A percentile compares a stretch with the other conserved stretches of the same genome.
Conservation (phyloP, 768 basidiomycete genomes). For the Panaeolus papilionaceus region DNA sequence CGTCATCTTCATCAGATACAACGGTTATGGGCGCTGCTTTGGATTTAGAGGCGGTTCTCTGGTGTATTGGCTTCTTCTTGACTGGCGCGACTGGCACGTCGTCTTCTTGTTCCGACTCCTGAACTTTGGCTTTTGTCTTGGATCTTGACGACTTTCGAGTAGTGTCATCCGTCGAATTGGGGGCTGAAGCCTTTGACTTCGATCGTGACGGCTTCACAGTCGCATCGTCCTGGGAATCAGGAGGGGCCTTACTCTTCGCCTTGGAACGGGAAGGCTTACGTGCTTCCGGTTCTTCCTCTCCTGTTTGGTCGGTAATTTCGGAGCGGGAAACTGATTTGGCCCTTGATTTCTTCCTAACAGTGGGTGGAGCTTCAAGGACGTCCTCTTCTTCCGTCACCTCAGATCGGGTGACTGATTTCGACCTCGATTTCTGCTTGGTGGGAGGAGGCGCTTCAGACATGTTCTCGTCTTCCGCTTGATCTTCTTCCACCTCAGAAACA, state of each 20-base stretch:
- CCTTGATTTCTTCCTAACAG: slow-evolving; percentile 24
- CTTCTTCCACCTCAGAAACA: slow-evolving; percentile 34
- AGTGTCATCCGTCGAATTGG: slow-evolving; percentile 15
- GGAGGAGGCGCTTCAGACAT: slow-evolving; percentile 18
- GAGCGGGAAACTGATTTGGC: slow-evolving; percentile 23
- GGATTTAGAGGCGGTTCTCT: slow-evolving; percentile 20
- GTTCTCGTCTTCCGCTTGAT: slow-evolving; percentile 25
- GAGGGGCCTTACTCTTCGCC: slow-evolving; percentile 28
- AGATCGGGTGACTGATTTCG: slow-evolving; percentile 29
- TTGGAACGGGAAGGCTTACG: slow-evolving; percentile 33
- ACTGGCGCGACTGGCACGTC: slow-evolving; percentile 16
- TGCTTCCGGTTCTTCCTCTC: slow-evolving; percentile 30
- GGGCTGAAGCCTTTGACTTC: slow-evolving; percentile 25
- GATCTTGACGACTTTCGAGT: slow-evolving; percentile 30
- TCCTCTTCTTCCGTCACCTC: slow-evolving; percentile 22
- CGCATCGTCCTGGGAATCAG: slow-evolving; percentile 30
- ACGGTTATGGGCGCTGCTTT: slow-evolving; percentile 16
- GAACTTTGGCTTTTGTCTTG: slow-evolving; percentile 26
- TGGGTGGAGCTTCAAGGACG: slow-evolving; percentile 13
- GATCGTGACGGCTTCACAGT: slow-evolving; percentile 26
- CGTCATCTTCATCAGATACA: slow-evolving; percentile 16
- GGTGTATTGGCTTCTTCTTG: slow-evolving; percentile 19
- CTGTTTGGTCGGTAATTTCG: slow-evolving; percentile 24
- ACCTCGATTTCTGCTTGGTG: slow-evolving; percentile 31
- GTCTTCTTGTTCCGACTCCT: slow-evolving; percentile 23